These are phyloP conservation scores for Backusella tarrabulga DNA, from an alignment of 192 early-diverging fungal genomes.

Conservation along the genomic window DNA sequence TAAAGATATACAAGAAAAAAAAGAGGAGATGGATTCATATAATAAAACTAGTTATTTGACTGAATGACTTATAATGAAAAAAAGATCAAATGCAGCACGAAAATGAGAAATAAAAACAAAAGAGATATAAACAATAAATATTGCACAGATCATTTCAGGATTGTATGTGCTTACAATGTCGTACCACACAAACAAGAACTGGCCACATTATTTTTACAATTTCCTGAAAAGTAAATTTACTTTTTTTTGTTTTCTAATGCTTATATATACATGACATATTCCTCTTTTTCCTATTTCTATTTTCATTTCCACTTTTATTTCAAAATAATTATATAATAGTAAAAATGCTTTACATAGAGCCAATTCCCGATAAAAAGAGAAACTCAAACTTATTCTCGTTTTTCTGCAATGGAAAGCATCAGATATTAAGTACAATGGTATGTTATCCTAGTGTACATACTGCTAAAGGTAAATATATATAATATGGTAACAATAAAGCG, in stretches of 20 bases:
- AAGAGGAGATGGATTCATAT: background rate
- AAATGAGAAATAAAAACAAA: background rate
- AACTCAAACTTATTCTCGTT: constrained; percentile 18
- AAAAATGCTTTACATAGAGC: constrained; percentile 7
- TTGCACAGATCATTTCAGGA: background rate
- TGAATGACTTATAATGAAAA: background rate
- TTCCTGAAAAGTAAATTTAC: background rate
- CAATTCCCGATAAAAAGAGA: constrained; percentile 4
- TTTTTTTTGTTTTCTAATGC: background rate
- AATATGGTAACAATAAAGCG: background rate
- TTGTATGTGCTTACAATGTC: background rate
- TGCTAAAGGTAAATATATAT: constrained; percentile 3
- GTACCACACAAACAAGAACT: background rate
- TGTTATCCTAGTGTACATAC: background rate
- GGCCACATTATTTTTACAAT: background rate
- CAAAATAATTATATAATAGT: background rate
- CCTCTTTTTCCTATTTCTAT: constrained; percentile 2
- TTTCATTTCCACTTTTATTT: constrained; percentile 4
- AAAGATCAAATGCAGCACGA: background rate
- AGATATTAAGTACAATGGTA: constrained; percentile 9
- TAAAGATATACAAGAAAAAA: background rate
- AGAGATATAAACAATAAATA: background rate
- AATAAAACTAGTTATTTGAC: background rate
- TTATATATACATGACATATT: background rate
- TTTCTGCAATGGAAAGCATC: constrained; percentile 14